Evolutionary conservation across 2,329 filamentous ascomycete genomes (phyloP).

Genomic region (Arthrobotrys conoides): DNA sequence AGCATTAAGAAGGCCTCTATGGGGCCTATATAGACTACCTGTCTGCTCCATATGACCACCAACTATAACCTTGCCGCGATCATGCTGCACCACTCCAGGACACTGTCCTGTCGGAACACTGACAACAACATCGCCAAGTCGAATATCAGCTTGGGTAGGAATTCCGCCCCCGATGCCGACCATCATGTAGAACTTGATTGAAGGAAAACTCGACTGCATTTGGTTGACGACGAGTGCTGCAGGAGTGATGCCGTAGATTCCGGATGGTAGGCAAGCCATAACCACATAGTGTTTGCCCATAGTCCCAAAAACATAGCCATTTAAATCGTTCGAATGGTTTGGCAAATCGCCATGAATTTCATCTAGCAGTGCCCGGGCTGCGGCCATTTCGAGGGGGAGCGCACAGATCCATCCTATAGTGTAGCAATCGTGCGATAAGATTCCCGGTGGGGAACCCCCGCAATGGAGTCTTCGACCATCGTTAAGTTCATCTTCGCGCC

Average conservation of each 20-base stretch:
- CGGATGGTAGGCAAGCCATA: conserved; percentile 26
- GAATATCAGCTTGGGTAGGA: conserved; percentile 22
- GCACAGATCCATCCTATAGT: conserved; percentile 50
- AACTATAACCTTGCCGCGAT: conserved; percentile 30
- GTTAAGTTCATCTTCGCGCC: not conserved
- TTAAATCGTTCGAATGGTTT: conserved; percentile 16
- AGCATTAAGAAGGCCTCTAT: conserved; percentile 11
- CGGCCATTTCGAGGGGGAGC: conserved; percentile 28
- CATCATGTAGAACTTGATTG: conserved; percentile 32
- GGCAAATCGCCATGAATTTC: conserved; percentile 11
- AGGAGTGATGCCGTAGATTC: conserved; percentile 9
- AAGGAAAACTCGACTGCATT: conserved; percentile 34
- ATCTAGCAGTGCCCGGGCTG: conserved; percentile 38
- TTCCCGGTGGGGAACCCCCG: not conserved
- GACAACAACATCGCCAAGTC: conserved; percentile 48
- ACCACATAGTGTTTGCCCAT: conserved; percentile 35
- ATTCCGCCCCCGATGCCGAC: conserved; percentile 47
- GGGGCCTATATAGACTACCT: conserved; percentile 25
- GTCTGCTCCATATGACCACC: conserved; percentile 7
- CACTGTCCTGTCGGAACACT: conserved; percentile 10
- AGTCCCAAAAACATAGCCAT: conserved; percentile 29
- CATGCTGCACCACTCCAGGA: conserved; percentile 39
- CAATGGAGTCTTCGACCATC: not conserved
- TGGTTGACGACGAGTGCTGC: conserved; percentile 12
- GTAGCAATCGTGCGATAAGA: conserved; percentile 23